Base-by-base conservation (phyloP, 805 yeast species). In the Metschnikowia kofuensis region DNA sequence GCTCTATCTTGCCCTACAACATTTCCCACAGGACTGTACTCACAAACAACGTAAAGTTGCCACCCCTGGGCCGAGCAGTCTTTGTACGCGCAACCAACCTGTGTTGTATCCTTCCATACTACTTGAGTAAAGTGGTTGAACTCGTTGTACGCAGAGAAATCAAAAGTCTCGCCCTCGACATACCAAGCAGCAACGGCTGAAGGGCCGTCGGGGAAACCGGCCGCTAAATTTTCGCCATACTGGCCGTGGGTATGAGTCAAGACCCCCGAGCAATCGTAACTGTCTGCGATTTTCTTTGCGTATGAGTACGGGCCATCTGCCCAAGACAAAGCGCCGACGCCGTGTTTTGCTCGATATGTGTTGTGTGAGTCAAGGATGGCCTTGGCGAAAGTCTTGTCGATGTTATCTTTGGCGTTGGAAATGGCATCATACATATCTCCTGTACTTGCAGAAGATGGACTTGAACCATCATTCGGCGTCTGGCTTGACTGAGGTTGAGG, bases 181-280 rank as follows among this genome's bases (percentile, higher is more conserved):
- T 72, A 71, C 77, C 77, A 72, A 15, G 74, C 75, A 12, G 58
- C 51, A 7, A 70, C 59, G 8, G 75, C 75, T 16, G 63, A 42
- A 11, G 59, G 56, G 27, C 71, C 74, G 11, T 51, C 40, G 15
- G 57, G 49, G 50, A 53, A 68, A 0, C 74, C 74, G 15, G 69
- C 70, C 12, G 72, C 73, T 50, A 69, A 62, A 53, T 68, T 73
- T 55, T 73, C 77, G 54, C 77, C 77, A 52, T 61, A 72, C 31
- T 52, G 47, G 44, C 74, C 74, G 47, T 70, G 72, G 11, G 75
- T 64, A 56, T 72, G 76, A 16, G 53, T 55, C 52, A 72, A 66
- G 30, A 47, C 44, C 40, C 74, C 74, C 2, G 71, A 66, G 53
- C 74, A 69, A 47, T 67, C 71, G 55, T 68, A 68, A 46, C 55